These are phyloP conservation scores for Aspergillus alliaceus DNA, from an alignment of 2,329 filamentous ascomycete species.

Conservation along the genomic window DNA sequence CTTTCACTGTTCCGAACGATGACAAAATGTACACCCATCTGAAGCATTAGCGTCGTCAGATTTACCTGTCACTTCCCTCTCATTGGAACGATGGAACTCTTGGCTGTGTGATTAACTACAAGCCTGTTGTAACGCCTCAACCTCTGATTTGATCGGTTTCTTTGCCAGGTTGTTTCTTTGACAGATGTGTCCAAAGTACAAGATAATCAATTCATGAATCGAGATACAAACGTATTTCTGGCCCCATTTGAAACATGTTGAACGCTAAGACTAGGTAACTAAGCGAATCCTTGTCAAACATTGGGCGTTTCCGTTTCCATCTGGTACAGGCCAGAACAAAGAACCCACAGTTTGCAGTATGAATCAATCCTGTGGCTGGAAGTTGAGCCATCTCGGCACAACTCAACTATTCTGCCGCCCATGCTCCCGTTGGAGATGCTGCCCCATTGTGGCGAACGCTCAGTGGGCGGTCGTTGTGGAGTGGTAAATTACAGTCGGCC, in stretches of 20 bases:
- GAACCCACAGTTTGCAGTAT: background rate
- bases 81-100: background rate
- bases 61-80: background rate
- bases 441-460: slow-evolving; percentile 9
- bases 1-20: background rate
- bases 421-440: slow-evolving; percentile 3
- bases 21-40: background rate
- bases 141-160: background rate
- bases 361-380: slow-evolving; percentile 1
- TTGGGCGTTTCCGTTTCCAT: background rate
- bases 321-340: background rate
- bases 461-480: background rate
- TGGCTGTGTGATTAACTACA: background rate
- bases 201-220: background rate
- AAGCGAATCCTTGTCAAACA: background rate
- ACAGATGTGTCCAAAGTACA: background rate
- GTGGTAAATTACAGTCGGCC: background rate
- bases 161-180: background rate
- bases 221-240: background rate
- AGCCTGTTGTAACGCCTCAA: background rate
- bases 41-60: background rate
- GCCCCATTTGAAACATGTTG: background rate
- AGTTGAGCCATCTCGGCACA: background rate
- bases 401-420: slow-evolving; percentile 4
- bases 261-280: background rate